A percentile compares a stretch with the other conserved stretches of the same genome.
Evolutionary conservation across 306 rosid species (phyloP).

Genomic region (Pyrus communis): DNA sequence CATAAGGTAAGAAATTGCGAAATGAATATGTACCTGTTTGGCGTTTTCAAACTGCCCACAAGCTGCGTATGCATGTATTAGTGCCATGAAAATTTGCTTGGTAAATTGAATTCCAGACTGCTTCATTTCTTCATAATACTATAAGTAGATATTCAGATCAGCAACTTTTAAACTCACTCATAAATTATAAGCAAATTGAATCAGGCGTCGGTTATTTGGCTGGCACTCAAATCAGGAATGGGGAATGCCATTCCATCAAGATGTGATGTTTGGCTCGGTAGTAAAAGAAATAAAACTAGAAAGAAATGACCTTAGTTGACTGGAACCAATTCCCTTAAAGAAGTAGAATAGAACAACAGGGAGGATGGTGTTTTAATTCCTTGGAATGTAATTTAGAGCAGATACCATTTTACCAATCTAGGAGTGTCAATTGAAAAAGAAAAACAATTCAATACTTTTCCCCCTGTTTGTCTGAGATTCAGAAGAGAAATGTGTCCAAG

Average conservation of each 20-base stretch:
- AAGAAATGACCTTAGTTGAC: neutral
- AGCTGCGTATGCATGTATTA: slow-evolving; percentile 61
- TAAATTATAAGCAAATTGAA: neutral
- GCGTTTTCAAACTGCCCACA: slow-evolving; percentile 79
- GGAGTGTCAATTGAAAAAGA: neutral
- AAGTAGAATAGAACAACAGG: neutral
- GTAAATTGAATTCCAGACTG: slow-evolving; percentile 22
- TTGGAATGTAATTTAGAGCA: neutral
- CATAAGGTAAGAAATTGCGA: slow-evolving; percentile 5
- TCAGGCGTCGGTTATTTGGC: neutral
- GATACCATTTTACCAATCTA: neutral
- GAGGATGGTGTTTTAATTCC: neutral
- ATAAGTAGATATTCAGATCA: slow-evolving; percentile 28
- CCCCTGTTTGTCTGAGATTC: neutral
- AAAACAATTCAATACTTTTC: neutral
- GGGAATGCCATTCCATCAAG: neutral
- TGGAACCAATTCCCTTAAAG: neutral
- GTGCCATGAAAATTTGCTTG: slow-evolving; percentile 59
- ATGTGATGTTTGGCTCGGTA: neutral
- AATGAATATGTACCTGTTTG: slow-evolving; percentile 55
- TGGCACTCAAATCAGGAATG: neutral
- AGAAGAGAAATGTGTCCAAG: neutral
- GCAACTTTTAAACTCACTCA: slow-evolving; percentile 10
- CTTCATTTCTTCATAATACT: slow-evolving; percentile 67
- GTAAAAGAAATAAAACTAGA: neutral